Evolutionary conservation across 2,329 filamentous ascomycete species (phyloP).

Genomic region (Arthroderma sp.): DNA sequence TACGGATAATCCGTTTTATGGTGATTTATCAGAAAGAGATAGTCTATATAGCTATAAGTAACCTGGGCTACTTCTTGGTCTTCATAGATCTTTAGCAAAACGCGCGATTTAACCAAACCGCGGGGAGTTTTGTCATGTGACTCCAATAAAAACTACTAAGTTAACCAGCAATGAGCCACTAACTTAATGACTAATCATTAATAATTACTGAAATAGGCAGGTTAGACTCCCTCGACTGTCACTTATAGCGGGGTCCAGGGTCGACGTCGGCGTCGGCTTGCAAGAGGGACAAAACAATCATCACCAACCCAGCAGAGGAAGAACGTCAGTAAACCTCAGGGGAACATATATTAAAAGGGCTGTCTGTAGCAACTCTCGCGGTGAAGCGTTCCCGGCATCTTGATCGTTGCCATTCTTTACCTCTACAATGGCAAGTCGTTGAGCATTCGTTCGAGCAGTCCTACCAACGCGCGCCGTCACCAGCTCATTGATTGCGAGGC

Average conservation of each 20-base stretch:
- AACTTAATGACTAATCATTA: background rate
- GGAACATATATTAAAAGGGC: background rate
- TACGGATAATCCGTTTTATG: too few species aligned
- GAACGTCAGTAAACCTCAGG: background rate
- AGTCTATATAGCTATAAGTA: too few species aligned
- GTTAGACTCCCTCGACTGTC: background rate
- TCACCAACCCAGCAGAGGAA: background rate
- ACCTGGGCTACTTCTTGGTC: too few species aligned
- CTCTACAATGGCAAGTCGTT: background rate
- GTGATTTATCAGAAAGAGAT: too few species aligned
- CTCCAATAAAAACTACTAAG: background rate
- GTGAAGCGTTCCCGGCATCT: background rate
- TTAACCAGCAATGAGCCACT: background rate
- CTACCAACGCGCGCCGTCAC: background rate
- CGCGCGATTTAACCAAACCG: background rate
- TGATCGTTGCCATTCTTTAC: background rate
- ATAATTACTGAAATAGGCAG: background rate
- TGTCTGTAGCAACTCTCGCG: too few species aligned
- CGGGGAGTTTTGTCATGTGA: background rate
- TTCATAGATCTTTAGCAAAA: too few species aligned
- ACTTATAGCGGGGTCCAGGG: background rate
- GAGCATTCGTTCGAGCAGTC: background rate
- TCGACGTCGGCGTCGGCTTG: background rate
- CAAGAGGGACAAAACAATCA: background rate
- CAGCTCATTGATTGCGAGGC: slow-evolving; percentile 5